phyloP scores from a whole-genome alignment of 1,139 yeast genomes.

The Spathaspora sp. region DNA sequence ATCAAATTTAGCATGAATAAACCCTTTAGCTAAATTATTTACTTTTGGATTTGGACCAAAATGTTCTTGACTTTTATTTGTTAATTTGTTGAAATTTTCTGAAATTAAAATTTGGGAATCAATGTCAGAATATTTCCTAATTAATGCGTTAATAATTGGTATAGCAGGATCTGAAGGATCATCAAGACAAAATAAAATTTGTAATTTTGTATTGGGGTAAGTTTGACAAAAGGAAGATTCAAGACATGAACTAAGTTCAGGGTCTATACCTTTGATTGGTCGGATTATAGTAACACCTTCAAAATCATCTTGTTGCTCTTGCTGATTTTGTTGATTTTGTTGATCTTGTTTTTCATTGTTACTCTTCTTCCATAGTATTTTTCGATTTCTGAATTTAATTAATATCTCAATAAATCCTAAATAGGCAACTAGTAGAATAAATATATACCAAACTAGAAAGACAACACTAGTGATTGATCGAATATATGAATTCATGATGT shows the following conservation, averaged over 20 bases:
- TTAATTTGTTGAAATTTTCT: constrained; percentile 27
- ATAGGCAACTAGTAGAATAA: constrained; percentile 43
- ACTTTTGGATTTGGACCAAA: constrained; percentile 91
- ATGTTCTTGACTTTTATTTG: constrained; percentile 34
- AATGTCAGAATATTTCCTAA: constrained; percentile 54
- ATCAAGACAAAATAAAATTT: constrained; percentile 76
- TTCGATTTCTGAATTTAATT: constrained; percentile 32
- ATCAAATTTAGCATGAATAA: constrained; percentile 64
- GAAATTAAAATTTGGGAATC: constrained; percentile 61
- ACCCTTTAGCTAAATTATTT: constrained; percentile 81
- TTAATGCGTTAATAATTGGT: constrained; percentile 51
- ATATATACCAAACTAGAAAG: constrained; percentile 42
- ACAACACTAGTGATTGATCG: constrained; percentile 11
- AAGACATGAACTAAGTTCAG: constrained; percentile 68
- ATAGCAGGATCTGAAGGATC: constrained; percentile 63
- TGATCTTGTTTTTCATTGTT: constrained; percentile 3
- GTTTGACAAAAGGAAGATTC: constrained; percentile 67
- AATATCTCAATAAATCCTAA: constrained; percentile 50
- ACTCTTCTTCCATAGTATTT: constrained; percentile 12
- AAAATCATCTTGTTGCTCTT: constrained; percentile 18
- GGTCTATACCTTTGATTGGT: constrained; percentile 83
- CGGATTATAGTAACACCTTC: constrained; percentile 80
- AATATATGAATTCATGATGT: neutral
- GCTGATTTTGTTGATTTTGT: constrained; percentile 14
- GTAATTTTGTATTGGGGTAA: constrained; percentile 59